These are phyloP conservation scores for Schoenoplectus tabernaemontani DNA, from an alignment of 202 grass and related monocot genomes.

Conservation along the genomic window DNA sequence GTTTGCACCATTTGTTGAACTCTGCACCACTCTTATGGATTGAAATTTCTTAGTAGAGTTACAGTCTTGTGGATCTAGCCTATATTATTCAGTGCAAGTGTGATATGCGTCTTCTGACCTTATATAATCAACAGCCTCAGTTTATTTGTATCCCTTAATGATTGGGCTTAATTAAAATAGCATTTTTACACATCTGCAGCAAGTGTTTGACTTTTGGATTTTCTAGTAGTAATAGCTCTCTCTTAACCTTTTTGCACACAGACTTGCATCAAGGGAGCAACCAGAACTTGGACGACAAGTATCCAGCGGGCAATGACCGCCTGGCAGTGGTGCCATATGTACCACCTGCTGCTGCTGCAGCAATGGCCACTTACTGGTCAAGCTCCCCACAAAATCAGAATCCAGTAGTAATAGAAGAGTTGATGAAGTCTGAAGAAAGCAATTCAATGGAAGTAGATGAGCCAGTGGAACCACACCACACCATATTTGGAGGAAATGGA, in stretches of 20 bases:
- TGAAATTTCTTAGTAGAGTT: not conserved
- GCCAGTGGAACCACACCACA: slow-evolving; percentile 19
- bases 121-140: not conserved
- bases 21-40: not conserved
- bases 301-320: slow-evolving; percentile 35
- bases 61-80: not conserved
- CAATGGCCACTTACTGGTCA: slow-evolving; percentile 20
- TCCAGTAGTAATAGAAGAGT: slow-evolving; percentile 12
- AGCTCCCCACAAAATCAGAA: not conserved
- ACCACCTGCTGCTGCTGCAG: slow-evolving; percentile 23
- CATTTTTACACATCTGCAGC: not conserved
- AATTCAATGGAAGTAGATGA: slow-evolving; percentile 57
- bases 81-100: not conserved
- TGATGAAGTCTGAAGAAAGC: slow-evolving; percentile 53
- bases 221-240: not conserved
- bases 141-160: not conserved
- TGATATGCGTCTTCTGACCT: not conserved
- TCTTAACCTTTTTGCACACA: slow-evolving; percentile 20
- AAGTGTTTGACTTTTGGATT: not conserved
- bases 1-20: not conserved
- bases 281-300: slow-evolving; percentile 41
- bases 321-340: slow-evolving; percentile 73
- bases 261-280: slow-evolving; percentile 37
- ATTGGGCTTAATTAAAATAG: not conserved
- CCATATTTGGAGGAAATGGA: not conserved